A percentile compares a stretch with the other conserved stretches of the same genome.
Evolutionary conservation across 441 rosid species (phyloP).

Genomic region (Euphorbia celastroides): DNA sequence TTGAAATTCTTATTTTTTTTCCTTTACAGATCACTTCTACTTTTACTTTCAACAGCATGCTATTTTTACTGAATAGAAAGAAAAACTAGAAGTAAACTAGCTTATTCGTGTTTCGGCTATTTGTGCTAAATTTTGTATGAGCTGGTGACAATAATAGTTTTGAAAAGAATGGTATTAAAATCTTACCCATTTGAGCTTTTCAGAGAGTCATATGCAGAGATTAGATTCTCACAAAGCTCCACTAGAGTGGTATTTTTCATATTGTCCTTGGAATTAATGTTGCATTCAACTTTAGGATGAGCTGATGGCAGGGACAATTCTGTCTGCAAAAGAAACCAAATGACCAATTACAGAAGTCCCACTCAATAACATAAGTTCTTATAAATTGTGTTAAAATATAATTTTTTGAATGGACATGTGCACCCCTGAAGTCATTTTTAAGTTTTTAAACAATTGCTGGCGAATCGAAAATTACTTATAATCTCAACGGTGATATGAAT

Average conservation of each 20-base stretch:
- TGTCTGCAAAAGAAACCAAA: constrained; percentile 47
- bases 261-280: constrained; percentile 22
- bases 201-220: constrained; percentile 52
- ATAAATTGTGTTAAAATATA: background rate
- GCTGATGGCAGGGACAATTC: constrained; percentile 30
- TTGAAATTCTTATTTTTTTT: too few species aligned
- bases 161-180: background rate
- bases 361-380: background rate
- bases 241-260: constrained; percentile 26
- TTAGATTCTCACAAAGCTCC: constrained; percentile 58
- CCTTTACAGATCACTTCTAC: too few species aligned
- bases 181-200: constrained; percentile 50
- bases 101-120: background rate
- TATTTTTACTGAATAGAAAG: too few species aligned
- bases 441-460: background rate
- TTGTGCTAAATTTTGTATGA: background rate
- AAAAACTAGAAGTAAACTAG: too few species aligned
- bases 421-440: background rate
- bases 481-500: background rate
- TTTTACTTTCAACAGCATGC: too few species aligned
- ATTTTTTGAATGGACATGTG: background rate
- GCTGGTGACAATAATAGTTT: too few species aligned
- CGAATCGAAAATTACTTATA: background rate
- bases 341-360: background rate
- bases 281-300: constrained; percentile 17